Conservation (phyloP, 208 protist species). For the Crithidia bombi region DNA sequence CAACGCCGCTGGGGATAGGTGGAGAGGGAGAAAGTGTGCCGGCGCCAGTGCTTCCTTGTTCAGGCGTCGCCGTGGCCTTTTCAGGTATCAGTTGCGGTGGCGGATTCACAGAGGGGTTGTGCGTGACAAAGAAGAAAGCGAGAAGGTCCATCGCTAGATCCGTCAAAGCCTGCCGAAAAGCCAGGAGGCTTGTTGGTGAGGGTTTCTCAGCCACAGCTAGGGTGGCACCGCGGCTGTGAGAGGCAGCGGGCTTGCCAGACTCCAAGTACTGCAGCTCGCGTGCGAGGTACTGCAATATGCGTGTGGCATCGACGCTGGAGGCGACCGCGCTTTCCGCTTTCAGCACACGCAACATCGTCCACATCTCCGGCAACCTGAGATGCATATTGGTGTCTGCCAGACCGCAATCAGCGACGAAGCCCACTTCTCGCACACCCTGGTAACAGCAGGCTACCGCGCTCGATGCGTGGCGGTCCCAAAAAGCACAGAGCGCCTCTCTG, state of each 20-base stretch:
- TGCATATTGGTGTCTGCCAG: slow-evolving; percentile 66
- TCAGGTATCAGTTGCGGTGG: not conserved
- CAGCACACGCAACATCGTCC: slow-evolving; percentile 38
- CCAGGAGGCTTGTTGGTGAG: slow-evolving; percentile 14
- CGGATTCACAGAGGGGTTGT: slow-evolving; percentile 13
- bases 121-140: slow-evolving; percentile 60
- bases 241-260: not conserved
- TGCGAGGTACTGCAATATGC: slow-evolving; percentile 65
- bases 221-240: not conserved
- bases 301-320: slow-evolving; percentile 50
- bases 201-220: not conserved
- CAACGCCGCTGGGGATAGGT: not conserved
- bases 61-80: not conserved
- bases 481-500: slow-evolving; percentile 46
- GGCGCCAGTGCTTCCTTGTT: not conserved
- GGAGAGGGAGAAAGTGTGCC: not conserved
- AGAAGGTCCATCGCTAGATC: slow-evolving; percentile 65
- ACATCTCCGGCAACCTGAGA: slow-evolving; percentile 42
- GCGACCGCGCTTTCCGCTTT: slow-evolving; percentile 37
- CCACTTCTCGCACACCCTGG: slow-evolving; percentile 61
- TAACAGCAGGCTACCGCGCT: slow-evolving; percentile 65
- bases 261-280: slow-evolving; percentile 59
- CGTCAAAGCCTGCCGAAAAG: slow-evolving; percentile 45
- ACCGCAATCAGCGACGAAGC: slow-evolving; percentile 66
- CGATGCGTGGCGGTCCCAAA: slow-evolving; percentile 64